Base-by-base conservation (phyloP, 208 protist species). In the Leishmania tarentolae region DNA sequence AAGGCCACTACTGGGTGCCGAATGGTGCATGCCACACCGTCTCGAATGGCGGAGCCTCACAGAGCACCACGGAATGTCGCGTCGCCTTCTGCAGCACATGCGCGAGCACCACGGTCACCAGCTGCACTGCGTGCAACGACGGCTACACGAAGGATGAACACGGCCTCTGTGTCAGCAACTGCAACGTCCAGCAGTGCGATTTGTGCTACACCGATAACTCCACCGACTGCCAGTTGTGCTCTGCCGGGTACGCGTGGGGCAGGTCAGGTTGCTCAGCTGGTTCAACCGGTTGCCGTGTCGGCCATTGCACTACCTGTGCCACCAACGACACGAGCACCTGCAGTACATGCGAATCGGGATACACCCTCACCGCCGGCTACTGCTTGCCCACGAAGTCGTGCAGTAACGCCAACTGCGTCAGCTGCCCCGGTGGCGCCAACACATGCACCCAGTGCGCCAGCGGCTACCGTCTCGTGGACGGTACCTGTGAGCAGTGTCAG, bases 391-490 rank as follows among this genome's bases (percentile, higher is more conserved):
- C 11, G 24, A 19, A 46, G 53, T 7, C 17, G 28, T 65, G 59
- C 59, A 65, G 40, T 28, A 56, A 56, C 71, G 11, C 71, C 70
- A 35, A 76, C 70, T 82, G 70, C 31, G 71, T 13, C 42, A 46
- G 44, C 56, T 82, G 70, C 78, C 70, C 69, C 78, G 28, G 53
- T 57, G 42, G 28, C 57, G 19, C 56, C 11, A n/a, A 31, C 70
- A 31, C 28, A 4, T 82, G 79, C 79, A 44, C 72, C 17, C 17
- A 37, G 57, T 82, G 79, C 72, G 9, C 6, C 13, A 37, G 24
- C 35, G 71, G 79, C 59, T 77, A 73, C 79, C 59, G 57, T 59
- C 79, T 77, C 79, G 79, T 82, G 40, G 73, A 82, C 47, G 70
- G 70, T 21, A 37, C 17, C n/a, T 82, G 79, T 65, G 40, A 40